phyloP scores from a whole-genome alignment of 345 rosid species.

The Mangifera indica region DNA sequence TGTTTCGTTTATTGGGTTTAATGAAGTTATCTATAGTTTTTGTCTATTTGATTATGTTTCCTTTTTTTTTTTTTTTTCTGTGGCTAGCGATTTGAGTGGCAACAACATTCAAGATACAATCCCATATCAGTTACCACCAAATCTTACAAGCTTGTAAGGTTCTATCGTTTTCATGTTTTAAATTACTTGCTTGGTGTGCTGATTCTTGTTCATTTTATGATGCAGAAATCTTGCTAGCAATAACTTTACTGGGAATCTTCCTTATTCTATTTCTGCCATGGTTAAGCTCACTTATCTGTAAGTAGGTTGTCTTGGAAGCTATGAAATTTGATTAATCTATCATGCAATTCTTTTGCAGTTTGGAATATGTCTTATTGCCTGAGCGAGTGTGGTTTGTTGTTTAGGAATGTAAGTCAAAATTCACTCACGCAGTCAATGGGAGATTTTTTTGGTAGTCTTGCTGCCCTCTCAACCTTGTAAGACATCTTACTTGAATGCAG shows the following conservation, averaged over 20 bases:
- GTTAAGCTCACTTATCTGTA: slow-evolving; percentile 69
- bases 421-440: slow-evolving; percentile 65
- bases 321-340: slow-evolving; percentile 12
- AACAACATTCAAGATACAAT: slow-evolving; percentile 79
- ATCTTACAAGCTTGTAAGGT: slow-evolving; percentile 89
- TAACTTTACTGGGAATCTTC: slow-evolving; percentile 85
- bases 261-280: slow-evolving; percentile 82
- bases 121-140: slow-evolving; percentile 94
- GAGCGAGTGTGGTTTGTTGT: slow-evolving; percentile 17
- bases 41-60: slow-evolving; percentile 13
- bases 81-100: slow-evolving; percentile 75
- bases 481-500: slow-evolving; percentile 27
- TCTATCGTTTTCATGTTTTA: slow-evolving; percentile 16
- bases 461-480: slow-evolving; percentile 66
- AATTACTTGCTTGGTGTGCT: slow-evolving; percentile 12
- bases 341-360: background rate
- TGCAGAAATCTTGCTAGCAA: slow-evolving; percentile 89
- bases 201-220: slow-evolving; percentile 11
- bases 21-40: background rate
- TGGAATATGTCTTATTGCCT: slow-evolving; percentile 8
- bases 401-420: slow-evolving; percentile 80
- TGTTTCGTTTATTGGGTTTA: background rate
- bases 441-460: slow-evolving; percentile 62
- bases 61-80: slow-evolving; percentile 10
- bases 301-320: slow-evolving; percentile 40